Evolutionary conservation across 805 yeast genomes (phyloP).

Genomic region (Saccharomyces jurei): DNA sequence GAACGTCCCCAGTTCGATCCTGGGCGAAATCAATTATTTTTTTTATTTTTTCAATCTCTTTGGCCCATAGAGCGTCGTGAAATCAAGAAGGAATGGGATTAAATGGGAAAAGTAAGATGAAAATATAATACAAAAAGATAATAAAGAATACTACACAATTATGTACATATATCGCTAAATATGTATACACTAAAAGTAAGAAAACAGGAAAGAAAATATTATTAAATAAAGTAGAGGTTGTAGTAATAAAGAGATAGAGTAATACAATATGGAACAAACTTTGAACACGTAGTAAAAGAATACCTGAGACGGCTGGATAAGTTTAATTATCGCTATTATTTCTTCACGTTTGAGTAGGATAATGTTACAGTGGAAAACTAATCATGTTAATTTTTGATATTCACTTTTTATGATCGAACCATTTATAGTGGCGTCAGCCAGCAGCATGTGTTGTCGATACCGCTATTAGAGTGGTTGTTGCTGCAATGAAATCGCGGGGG

Average conservation of each 20-base stretch:
- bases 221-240: neutral
- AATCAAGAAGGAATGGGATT: neutral
- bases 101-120: neutral
- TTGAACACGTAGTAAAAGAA: neutral
- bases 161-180: neutral
- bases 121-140: neutral
- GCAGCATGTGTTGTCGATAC: neutral
- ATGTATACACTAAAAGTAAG: neutral
- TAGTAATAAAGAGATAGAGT: neutral
- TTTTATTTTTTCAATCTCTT: neutral
- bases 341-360: neutral
- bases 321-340: neutral
- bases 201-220: neutral
- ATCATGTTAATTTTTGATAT: neutral
- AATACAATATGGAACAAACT: neutral
- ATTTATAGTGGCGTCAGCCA: neutral
- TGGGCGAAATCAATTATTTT: conserved; percentile 81
- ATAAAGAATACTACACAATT: neutral
- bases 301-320: neutral
- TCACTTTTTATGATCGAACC: neutral
- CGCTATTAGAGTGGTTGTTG: neutral
- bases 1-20: conserved; percentile 99
- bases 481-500: neutral
- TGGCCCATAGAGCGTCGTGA: no score
- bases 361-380: neutral